Percentiles rank a stretch among this genome's conserved stretches.
These are phyloP conservation scores for Aureobasidium sp. DNA, from an alignment of 2,329 filamentous ascomycete species.

Conservation along the genomic window DNA sequence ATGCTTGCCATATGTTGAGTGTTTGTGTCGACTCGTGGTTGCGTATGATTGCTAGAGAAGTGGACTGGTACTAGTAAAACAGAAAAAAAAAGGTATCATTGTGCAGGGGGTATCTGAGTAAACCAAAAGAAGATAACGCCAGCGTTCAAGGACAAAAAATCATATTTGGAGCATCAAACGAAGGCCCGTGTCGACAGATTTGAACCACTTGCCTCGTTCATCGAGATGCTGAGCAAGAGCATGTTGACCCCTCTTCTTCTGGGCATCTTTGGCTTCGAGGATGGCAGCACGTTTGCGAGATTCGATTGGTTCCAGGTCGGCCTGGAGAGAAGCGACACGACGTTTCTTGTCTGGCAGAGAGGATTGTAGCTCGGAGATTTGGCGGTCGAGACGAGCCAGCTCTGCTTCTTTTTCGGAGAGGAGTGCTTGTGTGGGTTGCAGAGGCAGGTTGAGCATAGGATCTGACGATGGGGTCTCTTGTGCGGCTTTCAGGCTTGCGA, in stretches of 20 bases:
- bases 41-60: too few relatives aligned
- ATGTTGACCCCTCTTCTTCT: slow-evolving; percentile 55
- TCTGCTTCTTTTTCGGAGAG: slow-evolving; percentile 37
- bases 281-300: slow-evolving; percentile 58
- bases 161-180: slow-evolving; percentile 55
- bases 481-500: slow-evolving; percentile 39
- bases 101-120: neutral
- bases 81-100: neutral
- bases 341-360: slow-evolving; percentile 59
- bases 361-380: slow-evolving; percentile 47
- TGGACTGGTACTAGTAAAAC: too few relatives aligned
- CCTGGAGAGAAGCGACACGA: slow-evolving; percentile 59
- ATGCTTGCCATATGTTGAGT: neutral
- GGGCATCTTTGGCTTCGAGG: slow-evolving; percentile 63
- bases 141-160: slow-evolving; percentile 17
- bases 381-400: slow-evolving; percentile 35
- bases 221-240: slow-evolving; percentile 65
- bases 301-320: slow-evolving; percentile 63
- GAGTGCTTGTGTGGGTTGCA: slow-evolving; percentile 37
- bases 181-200: slow-evolving; percentile 58
- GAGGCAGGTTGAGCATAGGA: slow-evolving; percentile 37
- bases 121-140: neutral
- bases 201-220: slow-evolving; percentile 68
- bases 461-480: slow-evolving; percentile 31
- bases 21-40: neutral